These are phyloP conservation scores for Phytophthora citrophthora DNA, from an alignment of 352 stramenopile genomes.

Conservation along the genomic window DNA sequence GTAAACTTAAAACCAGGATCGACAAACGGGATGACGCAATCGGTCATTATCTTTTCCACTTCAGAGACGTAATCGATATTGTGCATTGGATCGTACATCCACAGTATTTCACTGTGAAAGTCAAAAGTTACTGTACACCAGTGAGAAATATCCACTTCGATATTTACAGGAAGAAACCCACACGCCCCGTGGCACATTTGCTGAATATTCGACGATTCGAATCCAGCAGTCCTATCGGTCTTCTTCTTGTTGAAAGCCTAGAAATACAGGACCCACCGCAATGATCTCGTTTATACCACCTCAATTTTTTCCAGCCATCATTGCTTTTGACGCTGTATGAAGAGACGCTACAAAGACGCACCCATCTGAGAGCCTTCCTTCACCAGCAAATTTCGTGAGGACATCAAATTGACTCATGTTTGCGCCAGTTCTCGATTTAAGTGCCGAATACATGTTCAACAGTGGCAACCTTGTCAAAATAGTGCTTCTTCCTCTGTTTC, in stretches of 20 bases:
- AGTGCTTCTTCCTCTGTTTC: not conserved
- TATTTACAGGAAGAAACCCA: not conserved
- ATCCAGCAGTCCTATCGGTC: no score
- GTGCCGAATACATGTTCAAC: constrained; percentile 9
- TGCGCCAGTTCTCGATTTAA: constrained; percentile 5
- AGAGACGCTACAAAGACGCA: no score
- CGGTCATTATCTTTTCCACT: constrained; percentile 3
- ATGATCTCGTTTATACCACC: no score
- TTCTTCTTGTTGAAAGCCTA: no score
- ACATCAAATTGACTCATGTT: constrained; percentile 13
- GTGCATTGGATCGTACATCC: constrained; percentile 7
- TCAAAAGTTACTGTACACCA: constrained; percentile 5
- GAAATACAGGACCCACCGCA: no score
- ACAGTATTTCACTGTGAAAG: not conserved
- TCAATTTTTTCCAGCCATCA: no score
- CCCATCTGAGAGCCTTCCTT: no score
- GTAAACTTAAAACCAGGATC: not conserved
- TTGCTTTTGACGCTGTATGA: no score
- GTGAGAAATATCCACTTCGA: not conserved
- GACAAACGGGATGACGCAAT: not conserved
- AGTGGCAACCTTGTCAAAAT: not conserved
- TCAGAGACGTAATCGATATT: not conserved
- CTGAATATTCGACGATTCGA: no score
- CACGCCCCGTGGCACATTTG: not conserved
- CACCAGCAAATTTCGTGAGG: constrained; percentile 1